These are phyloP conservation scores for Epichloe elymi DNA, from an alignment of 2,329 filamentous ascomycete genomes.

Conservation along the genomic window DNA sequence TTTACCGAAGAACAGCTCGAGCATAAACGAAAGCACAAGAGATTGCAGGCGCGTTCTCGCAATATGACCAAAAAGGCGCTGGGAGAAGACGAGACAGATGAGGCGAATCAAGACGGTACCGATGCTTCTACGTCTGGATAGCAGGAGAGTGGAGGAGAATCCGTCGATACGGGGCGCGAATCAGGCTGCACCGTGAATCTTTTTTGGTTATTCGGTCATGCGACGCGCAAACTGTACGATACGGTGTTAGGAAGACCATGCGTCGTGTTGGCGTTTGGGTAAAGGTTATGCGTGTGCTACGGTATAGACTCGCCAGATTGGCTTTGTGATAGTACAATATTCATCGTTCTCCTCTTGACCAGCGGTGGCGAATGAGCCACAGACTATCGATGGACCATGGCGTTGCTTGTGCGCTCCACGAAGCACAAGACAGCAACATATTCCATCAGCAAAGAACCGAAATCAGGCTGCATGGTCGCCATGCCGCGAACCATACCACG, in stretches of 20 bases:
- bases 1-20: conserved; percentile 25
- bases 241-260: background rate
- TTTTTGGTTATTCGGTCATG: background rate
- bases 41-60: conserved; percentile 11
- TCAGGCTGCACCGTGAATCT: background rate
- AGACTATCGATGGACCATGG: no score
- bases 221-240: background rate
- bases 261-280: background rate
- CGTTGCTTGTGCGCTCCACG: no score
- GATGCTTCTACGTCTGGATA: conserved; percentile 8
- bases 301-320: background rate
- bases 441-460: no score
- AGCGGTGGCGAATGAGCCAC: no score
- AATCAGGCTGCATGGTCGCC: no score
- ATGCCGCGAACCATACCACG: no score
- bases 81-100: conserved; percentile 7
- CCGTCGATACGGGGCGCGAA: background rate
- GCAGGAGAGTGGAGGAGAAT: background rate
- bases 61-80: conserved; percentile 6
- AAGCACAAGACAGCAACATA: no score
- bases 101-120: conserved; percentile 10
- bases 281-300: background rate
- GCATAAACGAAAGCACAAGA: conserved; percentile 11
- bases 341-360: no score
- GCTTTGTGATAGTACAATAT: no score